Evolutionary conservation across 2,329 filamentous ascomycete species (phyloP).

Genomic region (Myriangium duriaei): DNA sequence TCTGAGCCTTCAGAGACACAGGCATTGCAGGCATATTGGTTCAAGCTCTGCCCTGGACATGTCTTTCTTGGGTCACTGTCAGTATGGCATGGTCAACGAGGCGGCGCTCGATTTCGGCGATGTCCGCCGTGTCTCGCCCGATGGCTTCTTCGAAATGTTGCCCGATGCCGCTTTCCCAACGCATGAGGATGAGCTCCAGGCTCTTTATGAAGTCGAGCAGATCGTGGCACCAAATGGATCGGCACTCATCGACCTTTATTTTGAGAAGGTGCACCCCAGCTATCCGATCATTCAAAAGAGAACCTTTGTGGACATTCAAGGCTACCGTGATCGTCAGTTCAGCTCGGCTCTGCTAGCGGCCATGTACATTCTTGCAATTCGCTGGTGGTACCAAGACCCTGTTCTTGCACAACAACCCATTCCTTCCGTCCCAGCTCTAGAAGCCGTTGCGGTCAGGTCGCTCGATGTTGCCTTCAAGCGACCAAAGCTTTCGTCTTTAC

Average conservation of each 20-base stretch:
- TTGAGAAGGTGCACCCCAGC: conserved; percentile 64
- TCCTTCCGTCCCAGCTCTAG: conserved; percentile 61
- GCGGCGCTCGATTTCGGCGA: conserved; percentile 52
- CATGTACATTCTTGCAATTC: conserved; percentile 73
- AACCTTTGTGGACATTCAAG: conserved; percentile 68
- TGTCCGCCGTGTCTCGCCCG: conserved; percentile 62
- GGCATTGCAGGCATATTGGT: conserved; percentile 73
- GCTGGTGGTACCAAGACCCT: conserved; percentile 72
- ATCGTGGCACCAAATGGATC: conserved; percentile 67
- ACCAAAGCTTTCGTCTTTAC: conserved; percentile 69
- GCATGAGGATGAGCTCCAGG: conserved; percentile 55
- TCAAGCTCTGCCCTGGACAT: conserved; percentile 75
- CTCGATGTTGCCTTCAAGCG: conserved; percentile 66
- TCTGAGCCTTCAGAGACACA: conserved; percentile 62
- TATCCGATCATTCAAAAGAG: conserved; percentile 75
- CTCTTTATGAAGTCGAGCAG: conserved; percentile 60
- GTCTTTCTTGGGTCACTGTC: conserved; percentile 67
- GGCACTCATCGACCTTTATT: conserved; percentile 67
- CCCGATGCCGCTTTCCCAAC: conserved; percentile 62
- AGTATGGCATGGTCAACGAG: conserved; percentile 71
- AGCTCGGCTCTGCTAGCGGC: conserved; percentile 65
- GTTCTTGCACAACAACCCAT: conserved; percentile 50
- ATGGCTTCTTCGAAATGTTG: conserved; percentile 69
- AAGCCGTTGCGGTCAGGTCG: conserved; percentile 59
- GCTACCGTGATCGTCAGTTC: conserved; percentile 58